phyloP scores from a whole-genome alignment of 2,329 filamentous ascomycete species.

The Hypoxylon sp. region DNA sequence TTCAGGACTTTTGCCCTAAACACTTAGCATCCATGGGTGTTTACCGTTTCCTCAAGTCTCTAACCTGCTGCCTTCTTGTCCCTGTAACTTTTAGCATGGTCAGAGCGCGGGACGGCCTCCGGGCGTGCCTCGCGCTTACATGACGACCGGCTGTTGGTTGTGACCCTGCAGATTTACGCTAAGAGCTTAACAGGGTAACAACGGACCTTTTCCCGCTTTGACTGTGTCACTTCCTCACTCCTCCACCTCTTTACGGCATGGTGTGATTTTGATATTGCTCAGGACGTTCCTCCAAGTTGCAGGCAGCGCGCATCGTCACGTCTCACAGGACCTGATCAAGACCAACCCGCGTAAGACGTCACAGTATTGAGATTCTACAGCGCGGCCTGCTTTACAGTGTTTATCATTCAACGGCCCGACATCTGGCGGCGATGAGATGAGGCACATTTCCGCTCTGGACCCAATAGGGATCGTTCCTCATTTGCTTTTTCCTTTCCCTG shows the following conservation, averaged over 20 bases:
- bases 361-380: constrained; percentile 19
- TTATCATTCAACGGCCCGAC: constrained; percentile 28
- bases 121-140: constrained; percentile 42
- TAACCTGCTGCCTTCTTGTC: constrained; percentile 21
- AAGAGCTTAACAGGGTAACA: constrained; percentile 32
- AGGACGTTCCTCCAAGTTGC: constrained; percentile 38
- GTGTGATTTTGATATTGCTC: constrained; percentile 35
- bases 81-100: constrained; percentile 21
- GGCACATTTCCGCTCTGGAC: constrained; percentile 13
- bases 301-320: constrained; percentile 28
- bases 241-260: constrained; percentile 29
- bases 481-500: constrained; percentile 14
- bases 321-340: constrained; percentile 30
- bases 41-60: constrained; percentile 11
- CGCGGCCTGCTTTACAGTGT: constrained; percentile 5
- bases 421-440: constrained; percentile 16
- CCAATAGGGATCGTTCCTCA: constrained; percentile 29
- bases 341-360: constrained; percentile 15
- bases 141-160: constrained; percentile 42
- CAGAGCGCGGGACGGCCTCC: constrained; percentile 26
- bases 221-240: constrained; percentile 39
- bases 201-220: constrained; percentile 47
- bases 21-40: constrained; percentile 1
- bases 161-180: constrained; percentile 33
- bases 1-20: constrained; percentile 13